phyloP scores from a whole-genome alignment of 2,329 filamentous ascomycete species.

The Penicillium sp. region DNA sequence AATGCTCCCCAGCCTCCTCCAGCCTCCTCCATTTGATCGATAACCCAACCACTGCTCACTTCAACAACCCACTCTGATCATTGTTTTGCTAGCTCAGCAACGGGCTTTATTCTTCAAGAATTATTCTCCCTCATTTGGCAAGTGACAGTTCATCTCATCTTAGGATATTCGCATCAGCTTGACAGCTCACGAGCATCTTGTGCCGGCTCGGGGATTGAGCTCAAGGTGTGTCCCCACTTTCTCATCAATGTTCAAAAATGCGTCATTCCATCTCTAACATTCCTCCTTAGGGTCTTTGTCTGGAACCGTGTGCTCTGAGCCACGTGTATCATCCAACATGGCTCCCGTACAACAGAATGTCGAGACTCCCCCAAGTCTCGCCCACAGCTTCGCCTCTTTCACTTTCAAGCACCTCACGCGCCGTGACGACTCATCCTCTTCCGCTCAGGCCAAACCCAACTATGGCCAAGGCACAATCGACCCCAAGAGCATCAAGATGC shows the following conservation, averaged over 20 bases:
- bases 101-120: no score
- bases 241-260: background rate
- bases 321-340: conserved; percentile 22
- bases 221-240: conserved; percentile 9
- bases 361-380: conserved; percentile 19
- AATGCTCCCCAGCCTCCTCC: conserved; percentile 32
- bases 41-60: conserved; percentile 1
- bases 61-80: background rate
- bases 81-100: background rate
- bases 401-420: conserved; percentile 24
- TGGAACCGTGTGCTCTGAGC: conserved; percentile 34
- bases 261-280: conserved; percentile 6
- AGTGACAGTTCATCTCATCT: no score
- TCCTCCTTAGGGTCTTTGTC: conserved; percentile 21
- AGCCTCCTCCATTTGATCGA: conserved; percentile 32
- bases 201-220: background rate
- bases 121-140: no score
- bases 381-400: conserved; percentile 17
- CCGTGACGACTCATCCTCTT: conserved; percentile 22
- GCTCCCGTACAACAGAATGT: conserved; percentile 24
- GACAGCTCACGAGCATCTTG: no score
- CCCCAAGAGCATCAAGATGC: conserved; percentile 43
- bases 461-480: conserved; percentile 37
- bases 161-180: background rate
- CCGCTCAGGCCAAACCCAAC: conserved; percentile 8